phyloP scores from a whole-genome alignment of 2,329 filamentous ascomycete species.

The Zymoseptoria brevis region DNA sequence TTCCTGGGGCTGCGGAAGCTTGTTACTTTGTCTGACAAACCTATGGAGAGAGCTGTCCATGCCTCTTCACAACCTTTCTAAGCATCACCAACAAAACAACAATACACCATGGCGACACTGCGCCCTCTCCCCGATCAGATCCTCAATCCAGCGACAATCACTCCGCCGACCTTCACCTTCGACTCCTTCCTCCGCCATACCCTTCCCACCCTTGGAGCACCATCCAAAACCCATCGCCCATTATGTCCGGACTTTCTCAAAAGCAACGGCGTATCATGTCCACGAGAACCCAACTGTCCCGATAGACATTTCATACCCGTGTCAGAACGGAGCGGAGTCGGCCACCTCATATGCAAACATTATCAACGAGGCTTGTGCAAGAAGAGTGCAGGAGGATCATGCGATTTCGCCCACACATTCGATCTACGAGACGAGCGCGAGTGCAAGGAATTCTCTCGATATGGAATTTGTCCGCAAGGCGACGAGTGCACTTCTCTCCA shows the following conservation, averaged over 20 bases:
- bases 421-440: conserved; percentile 97
- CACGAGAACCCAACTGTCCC: conserved; percentile 72
- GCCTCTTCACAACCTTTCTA: neutral
- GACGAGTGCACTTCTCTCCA: conserved; percentile 64
- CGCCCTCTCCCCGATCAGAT: conserved; percentile 22
- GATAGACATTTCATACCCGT: conserved; percentile 64
- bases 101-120: conserved; percentile 20
- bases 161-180: conserved; percentile 28
- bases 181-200: conserved; percentile 25
- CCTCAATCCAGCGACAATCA: conserved; percentile 24
- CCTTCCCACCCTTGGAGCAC: conserved; percentile 27
- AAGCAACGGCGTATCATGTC: conserved; percentile 70
- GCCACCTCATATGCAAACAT: conserved; percentile 88
- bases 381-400: conserved; percentile 69
- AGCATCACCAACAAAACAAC: conserved; percentile 1
- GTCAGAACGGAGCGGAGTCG: conserved; percentile 31
- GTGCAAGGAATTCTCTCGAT: conserved; percentile 91
- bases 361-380: conserved; percentile 97
- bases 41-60: no score
- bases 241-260: conserved; percentile 79
- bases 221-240: conserved; percentile 42
- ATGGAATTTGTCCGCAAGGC: conserved; percentile 91
- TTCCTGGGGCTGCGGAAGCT: neutral
- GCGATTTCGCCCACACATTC: conserved; percentile 98
- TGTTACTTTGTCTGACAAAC: neutral